These are phyloP conservation scores for Plenodomus lindquistii DNA, from an alignment of 2,329 filamentous ascomycete genomes.

Conservation along the genomic window DNA sequence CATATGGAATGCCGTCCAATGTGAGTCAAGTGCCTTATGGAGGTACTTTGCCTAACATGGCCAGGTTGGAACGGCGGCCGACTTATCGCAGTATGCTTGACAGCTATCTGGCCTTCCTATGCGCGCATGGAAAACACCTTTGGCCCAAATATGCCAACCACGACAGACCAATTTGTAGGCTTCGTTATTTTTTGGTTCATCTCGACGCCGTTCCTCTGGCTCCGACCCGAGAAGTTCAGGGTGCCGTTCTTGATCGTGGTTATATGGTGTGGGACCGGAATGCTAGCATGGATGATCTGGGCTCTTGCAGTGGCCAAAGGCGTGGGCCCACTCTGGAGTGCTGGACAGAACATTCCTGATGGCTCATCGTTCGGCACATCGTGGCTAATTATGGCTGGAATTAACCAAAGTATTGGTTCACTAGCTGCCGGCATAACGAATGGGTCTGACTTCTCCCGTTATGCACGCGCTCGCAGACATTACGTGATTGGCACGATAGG, in stretches of 20 bases:
- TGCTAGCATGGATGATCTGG: conserved; percentile 55
- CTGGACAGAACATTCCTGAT: conserved; percentile 43
- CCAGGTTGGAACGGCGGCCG: conserved; percentile 43
- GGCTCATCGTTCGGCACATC: conserved; percentile 45
- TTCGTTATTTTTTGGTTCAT: conserved; percentile 43
- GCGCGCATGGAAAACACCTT: conserved; percentile 41
- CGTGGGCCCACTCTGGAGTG: conserved; percentile 49
- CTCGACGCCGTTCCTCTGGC: conserved; percentile 51
- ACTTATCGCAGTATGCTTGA: conserved; percentile 39
- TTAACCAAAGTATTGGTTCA: conserved; percentile 50
- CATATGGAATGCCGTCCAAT: conserved; percentile 56
- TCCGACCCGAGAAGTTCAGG: conserved; percentile 56
- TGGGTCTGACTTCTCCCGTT: conserved; percentile 52
- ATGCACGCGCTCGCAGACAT: conserved; percentile 40
- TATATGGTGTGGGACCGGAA: conserved; percentile 50
- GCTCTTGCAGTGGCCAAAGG: conserved; percentile 50
- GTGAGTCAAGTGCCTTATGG: conserved; percentile 29
- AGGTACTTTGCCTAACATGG: not conserved
- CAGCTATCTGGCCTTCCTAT: conserved; percentile 43
- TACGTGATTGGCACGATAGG: conserved; percentile 48
- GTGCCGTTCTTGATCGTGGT: conserved; percentile 52
- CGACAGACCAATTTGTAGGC: conserved; percentile 42
- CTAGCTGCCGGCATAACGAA: conserved; percentile 50
- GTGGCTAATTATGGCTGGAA: conserved; percentile 53
- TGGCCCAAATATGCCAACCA: conserved; percentile 38